Evolutionary conservation across 202 grass and related monocot species (phyloP), one percentile per base, ranked within the genome.

Genomic region (Sporobolus alterniflorus): DNA sequence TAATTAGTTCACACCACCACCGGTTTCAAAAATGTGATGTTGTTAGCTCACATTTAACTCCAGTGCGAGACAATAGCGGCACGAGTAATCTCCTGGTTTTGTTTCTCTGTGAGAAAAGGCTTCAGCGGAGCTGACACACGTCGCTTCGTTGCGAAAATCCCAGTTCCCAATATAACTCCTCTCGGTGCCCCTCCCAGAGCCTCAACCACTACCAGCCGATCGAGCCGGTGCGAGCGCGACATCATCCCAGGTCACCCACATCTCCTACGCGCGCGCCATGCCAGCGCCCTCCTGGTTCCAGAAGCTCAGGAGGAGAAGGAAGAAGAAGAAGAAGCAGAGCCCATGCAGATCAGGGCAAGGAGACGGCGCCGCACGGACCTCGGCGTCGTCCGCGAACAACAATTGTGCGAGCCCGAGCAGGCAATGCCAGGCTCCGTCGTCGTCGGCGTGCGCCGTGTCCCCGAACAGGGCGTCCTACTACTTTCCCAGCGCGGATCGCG

Each of bases 391-490:
- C 18, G 29, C 43, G 28, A 71, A 22, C n/a, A 51, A 20, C 20
- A n/a, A 30, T 43, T 29, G 6, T 39, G n/a, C n/a, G n/a, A n/a
- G 49, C 4, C 55, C 17, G 73, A 72, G 16, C 51, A 46, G 7
- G 31, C 67, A 59, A 12, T 13, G 76, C 71, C 47, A 43, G 11
- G n/a, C 24, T 34, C 13, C 51, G 22, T 13, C 39, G 24, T 16
- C 56, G 14, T 12, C 69, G 63, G 39, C 22, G 61, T 43, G 56
- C 24, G 48, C 59, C 22, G 67, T 80, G 86, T 80, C 78, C 13
- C 82, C 86, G 7, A 98, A 95, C 82, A 95, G 95, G 84, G 71
- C 90, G 39, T 98, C 95, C 55, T 92, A 90, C 81, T 98, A 98
- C 88, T 70, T 91, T 60, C 69, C 89, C 4, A 98, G 43, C 84